phyloP scores from a whole-genome alignment of 1,139 yeast species.

The Pichia norvegensis region DNA sequence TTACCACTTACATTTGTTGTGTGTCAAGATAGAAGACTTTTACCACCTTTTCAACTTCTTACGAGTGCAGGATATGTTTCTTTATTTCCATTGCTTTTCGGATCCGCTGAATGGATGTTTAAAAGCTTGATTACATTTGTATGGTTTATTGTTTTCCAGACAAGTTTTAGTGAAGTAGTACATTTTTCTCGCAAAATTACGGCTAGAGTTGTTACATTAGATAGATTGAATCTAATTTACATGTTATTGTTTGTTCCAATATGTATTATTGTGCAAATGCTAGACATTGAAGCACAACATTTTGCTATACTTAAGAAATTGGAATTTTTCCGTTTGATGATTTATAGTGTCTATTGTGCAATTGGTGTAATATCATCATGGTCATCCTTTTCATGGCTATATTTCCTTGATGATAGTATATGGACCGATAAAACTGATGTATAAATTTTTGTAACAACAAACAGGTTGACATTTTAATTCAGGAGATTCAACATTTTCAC shows the following conservation, averaged over 20 bases:
- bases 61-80: conserved; percentile 82
- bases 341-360: conserved; percentile 78
- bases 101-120: conserved; percentile 70
- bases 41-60: conserved; percentile 59
- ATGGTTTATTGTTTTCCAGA: conserved; percentile 76
- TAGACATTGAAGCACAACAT: conserved; percentile 51
- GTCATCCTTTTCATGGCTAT: conserved; percentile 84
- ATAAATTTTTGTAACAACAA: background rate
- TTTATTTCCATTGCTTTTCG: conserved; percentile 77
- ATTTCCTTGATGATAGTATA: conserved; percentile 65
- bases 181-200: conserved; percentile 44
- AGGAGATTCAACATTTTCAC: too few species aligned
- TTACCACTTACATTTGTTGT: conserved; percentile 81
- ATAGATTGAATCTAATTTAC: conserved; percentile 62
- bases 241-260: conserved; percentile 62
- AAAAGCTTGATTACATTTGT: conserved; percentile 73
- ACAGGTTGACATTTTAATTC: too few species aligned
- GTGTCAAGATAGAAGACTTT: conserved; percentile 59
- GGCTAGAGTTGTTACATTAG: conserved; percentile 47
- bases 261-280: conserved; percentile 44
- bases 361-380: conserved; percentile 81
- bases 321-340: conserved; percentile 74
- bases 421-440: conserved; percentile 34
- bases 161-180: conserved; percentile 62
- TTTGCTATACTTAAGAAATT: conserved; percentile 43